Percentiles rank a stretch among this genome's conserved stretches.
Conservation (phyloP, 225 moss, liverwort and hornwort species). For the Polytrichum commune region DNA sequence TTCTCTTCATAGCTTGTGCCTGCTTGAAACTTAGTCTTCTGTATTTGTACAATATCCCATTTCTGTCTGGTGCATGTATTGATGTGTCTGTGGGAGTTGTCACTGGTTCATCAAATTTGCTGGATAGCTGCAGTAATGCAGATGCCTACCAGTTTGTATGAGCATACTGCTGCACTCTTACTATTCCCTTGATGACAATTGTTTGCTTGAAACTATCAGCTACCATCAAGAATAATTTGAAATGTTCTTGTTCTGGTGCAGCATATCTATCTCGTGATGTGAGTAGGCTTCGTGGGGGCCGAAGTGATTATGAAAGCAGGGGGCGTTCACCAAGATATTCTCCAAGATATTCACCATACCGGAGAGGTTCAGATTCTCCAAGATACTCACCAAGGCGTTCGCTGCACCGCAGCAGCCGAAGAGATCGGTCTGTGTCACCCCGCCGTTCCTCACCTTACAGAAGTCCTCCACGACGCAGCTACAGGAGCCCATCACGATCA, state of each 20-base stretch:
- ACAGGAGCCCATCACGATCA: slow-evolving; percentile 33
- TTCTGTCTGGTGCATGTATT: not conserved
- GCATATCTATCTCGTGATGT: slow-evolving; percentile 39
- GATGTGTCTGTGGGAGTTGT: not conserved
- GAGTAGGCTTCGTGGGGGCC: slow-evolving; percentile 35
- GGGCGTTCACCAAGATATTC: slow-evolving; percentile 55
- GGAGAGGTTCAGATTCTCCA: slow-evolving; percentile 25
- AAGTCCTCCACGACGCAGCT: slow-evolving; percentile 32
- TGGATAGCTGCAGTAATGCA: not conserved
- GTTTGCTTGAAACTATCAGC: not conserved
- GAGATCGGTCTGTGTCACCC: slow-evolving; percentile 12
- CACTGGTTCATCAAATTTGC: not conserved
- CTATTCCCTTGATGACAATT: no score
- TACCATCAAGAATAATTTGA: not conserved
- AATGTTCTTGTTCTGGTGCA: slow-evolving; percentile 9
- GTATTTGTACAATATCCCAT: not conserved
- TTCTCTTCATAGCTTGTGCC: slow-evolving; percentile 5
- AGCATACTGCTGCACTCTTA: not conserved
- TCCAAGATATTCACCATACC: slow-evolving; percentile 32
- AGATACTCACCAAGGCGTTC: not conserved
- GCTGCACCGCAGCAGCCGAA: slow-evolving; percentile 1
- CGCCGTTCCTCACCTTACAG: slow-evolving; percentile 35
- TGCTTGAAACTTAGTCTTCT: not conserved
- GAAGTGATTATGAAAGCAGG: slow-evolving; percentile 35
- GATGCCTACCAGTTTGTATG: not conserved